Conservation (phyloP, 2,329 filamentous ascomycete species). For the Penicillium sp. region DNA sequence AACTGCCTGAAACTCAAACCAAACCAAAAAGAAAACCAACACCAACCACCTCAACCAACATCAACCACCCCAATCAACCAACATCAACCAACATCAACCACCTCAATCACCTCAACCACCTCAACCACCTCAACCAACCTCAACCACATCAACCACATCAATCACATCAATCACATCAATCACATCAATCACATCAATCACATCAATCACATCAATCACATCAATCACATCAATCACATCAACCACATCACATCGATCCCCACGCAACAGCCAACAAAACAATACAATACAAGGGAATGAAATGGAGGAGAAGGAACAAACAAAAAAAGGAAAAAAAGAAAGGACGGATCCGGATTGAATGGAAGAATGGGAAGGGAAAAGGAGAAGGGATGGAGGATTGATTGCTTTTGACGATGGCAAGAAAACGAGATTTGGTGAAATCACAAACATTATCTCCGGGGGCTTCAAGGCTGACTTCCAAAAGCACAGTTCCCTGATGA, state of each 20-base stretch:
- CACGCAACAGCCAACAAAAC: background rate
- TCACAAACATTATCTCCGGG: background rate
- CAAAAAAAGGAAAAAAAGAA: background rate
- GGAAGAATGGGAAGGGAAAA: background rate
- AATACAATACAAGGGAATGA: background rate
- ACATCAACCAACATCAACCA: too few species aligned
- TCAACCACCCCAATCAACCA: background rate
- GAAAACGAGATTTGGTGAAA: background rate
- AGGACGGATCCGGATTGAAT: background rate
- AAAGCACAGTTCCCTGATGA: background rate
- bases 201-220: background rate
- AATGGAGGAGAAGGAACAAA: background rate
- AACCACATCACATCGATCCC: background rate
- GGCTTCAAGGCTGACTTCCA: background rate
- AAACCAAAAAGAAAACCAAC: background rate
- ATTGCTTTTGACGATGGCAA: background rate
- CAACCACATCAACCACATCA: too few species aligned
- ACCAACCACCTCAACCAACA: too few species aligned
- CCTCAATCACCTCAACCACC: background rate
- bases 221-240: background rate
- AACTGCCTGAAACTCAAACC: background rate
- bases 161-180: background rate
- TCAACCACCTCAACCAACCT: too few species aligned
- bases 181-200: background rate
- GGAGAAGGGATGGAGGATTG: background rate